A percentile compares a stretch with the other conserved stretches of the same genome.
These are phyloP conservation scores for Colletotrichum liaoningense DNA, from an alignment of 2,329 filamentous ascomycete genomes.

Conservation along the genomic window DNA sequence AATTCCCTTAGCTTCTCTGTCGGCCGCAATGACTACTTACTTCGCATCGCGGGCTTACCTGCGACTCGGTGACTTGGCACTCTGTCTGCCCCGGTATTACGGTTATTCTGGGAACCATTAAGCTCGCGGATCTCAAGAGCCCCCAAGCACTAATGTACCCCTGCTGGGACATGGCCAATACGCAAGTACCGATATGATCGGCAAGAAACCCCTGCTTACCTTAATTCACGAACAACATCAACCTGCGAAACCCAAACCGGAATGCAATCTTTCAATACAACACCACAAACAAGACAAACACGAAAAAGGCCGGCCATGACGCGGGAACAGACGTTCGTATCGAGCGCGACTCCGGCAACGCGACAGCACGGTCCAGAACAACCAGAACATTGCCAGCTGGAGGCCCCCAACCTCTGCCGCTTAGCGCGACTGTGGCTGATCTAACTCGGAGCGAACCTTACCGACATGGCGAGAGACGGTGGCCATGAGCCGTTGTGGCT, in stretches of 20 bases:
- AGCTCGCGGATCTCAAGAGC: neutral
- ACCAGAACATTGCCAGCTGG: neutral
- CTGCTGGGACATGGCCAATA: neutral
- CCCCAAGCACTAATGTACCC: neutral
- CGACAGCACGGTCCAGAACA: neutral
- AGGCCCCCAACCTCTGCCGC: neutral
- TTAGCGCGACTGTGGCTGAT: neutral
- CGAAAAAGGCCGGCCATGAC: neutral
- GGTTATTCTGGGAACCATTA: neutral
- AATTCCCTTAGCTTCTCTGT: neutral
- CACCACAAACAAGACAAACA: neutral
- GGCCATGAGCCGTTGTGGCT: conserved; percentile 17
- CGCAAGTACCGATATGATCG: neutral
- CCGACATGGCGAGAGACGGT: neutral
- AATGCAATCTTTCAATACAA: neutral
- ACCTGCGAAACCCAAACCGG: neutral
- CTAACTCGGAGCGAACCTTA: neutral
- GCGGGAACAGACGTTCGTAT: neutral
- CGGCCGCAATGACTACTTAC: neutral
- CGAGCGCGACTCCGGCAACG: conserved; percentile 1
- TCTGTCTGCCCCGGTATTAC: neutral
- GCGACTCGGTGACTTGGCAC: neutral
- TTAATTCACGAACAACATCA: neutral
- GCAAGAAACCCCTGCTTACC: neutral
- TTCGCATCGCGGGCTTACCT: neutral